Evolutionary conservation across 2,329 filamentous ascomycete genomes (phyloP).

Genomic region (Cercospora sesami): DNA sequence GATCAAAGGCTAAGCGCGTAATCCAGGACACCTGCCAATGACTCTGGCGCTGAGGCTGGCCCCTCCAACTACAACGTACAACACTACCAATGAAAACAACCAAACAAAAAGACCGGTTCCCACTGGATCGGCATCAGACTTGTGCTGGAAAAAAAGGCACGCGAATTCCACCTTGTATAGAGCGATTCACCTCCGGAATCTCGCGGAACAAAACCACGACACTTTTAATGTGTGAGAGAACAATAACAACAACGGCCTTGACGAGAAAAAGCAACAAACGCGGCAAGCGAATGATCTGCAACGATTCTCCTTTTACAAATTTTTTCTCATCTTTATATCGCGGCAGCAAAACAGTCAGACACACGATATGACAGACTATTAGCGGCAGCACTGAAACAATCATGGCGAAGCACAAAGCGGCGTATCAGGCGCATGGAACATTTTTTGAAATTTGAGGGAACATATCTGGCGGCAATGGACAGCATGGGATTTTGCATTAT

Average conservation of each 20-base stretch:
- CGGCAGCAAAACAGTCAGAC: background rate
- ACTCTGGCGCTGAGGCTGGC: conserved; percentile 25
- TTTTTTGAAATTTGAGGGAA: background rate
- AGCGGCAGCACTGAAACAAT: background rate
- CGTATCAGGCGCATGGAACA: background rate
- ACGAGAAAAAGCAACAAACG: conserved; percentile 7
- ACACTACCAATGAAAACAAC: background rate
- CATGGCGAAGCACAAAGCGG: background rate
- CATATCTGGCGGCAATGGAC: background rate
- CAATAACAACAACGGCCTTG: conserved; percentile 10
- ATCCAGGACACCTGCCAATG: conserved; percentile 32
- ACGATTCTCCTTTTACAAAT: conserved; percentile 13
- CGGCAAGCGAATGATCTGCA: conserved; percentile 15
- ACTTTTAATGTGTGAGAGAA: background rate
- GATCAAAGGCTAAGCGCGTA: conserved; percentile 31
- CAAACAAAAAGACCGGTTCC: background rate
- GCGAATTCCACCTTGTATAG: background rate
- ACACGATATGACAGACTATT: background rate
- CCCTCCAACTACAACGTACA: conserved; percentile 25
- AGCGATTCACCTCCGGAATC: background rate
- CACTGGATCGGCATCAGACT: background rate
- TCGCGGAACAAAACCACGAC: background rate
- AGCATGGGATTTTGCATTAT: background rate
- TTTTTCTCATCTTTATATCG: background rate
- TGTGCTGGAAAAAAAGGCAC: background rate